A percentile compares a stretch with the other conserved stretches of the same genome.
phyloP scores from a whole-genome alignment of 179 eudicot genomes.

The Actinidia arguta region DNA sequence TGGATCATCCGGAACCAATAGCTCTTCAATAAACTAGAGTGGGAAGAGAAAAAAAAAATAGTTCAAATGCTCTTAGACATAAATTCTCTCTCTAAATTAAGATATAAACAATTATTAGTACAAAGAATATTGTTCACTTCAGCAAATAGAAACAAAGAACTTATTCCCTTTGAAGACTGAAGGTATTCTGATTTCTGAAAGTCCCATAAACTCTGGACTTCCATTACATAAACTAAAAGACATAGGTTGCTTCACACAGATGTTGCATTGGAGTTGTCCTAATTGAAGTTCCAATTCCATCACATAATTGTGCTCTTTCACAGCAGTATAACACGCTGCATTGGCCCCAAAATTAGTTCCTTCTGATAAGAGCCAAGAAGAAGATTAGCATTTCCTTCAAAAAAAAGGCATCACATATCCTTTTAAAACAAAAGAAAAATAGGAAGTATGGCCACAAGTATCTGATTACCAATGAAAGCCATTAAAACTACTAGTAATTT shows the following conservation, averaged over 20 bases:
- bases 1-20: constrained; percentile 67
- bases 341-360: constrained; percentile 56
- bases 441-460: too few relatives aligned
- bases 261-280: neutral
- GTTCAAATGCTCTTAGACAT: neutral
- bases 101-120: too few relatives aligned
- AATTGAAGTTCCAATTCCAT: constrained; percentile 17
- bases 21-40: constrained; percentile 99
- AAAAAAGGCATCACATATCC: too few relatives aligned
- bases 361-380: constrained; percentile 55
- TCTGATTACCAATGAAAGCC: too few relatives aligned
- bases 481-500: too few relatives aligned
- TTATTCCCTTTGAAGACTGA: neutral
- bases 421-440: too few relatives aligned
- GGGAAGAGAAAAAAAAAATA: constrained; percentile 9
- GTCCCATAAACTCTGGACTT: neutral
- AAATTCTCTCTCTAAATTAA: neutral
- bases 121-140: neutral
- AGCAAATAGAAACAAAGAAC: neutral
- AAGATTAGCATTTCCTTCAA: too few relatives aligned
- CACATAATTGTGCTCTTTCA: constrained; percentile 52
- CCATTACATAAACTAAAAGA: neutral
- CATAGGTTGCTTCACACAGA: neutral
- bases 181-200: neutral
- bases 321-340: constrained; percentile 33